Base-by-base conservation (phyloP, 2,329 filamentous ascomycete genomes). In the Beauveria medogensis region DNA sequence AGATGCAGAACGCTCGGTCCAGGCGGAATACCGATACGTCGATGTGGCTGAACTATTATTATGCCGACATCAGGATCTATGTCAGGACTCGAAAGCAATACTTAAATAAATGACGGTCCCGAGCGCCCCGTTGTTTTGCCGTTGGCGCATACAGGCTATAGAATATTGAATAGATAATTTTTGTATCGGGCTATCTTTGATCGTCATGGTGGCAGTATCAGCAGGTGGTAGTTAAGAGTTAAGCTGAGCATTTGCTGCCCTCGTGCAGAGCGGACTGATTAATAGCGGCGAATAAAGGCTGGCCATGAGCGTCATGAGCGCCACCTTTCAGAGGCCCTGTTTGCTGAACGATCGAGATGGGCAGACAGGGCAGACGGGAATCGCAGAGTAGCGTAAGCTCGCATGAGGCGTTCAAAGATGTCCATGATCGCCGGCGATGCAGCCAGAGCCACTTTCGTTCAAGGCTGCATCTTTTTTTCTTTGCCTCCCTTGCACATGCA, bases 41-140 rank as follows among this genome's bases (percentile, higher is more conserved):
- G 54, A 55, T 59, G 56, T 44, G 56, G 56, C 56, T 53, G 56
- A 50, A 18, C 34, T 37, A 16, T n/a, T 18, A 43, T 43, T 37
- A 51, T 59, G 48, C 26, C 48, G 8, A 56, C 26, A 37, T 37
- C 34, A 53, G 20, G 50, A 24, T 34, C 12, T 14, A 5, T 37
- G 34, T 14, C 10, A 22, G 16, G 30, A 40, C 20, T 22, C 50
- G 40, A 9, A 55, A 26, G 24, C 22, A 28, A 28, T 28, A 28
- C 14, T 7, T 24, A 18, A 16, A 12, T 24, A 18, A 16, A 12
- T 44, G 20, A 26, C 41, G 26, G 41, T n/a, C 41, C 41, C 30
- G 52, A 40, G 37, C 22, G 37, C n/a, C 37, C 52, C 22, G 12
- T 28, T 48, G 20, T 16, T 14, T 26, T 8, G 22, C 12, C 34